Evolutionary conservation across 2,329 filamentous ascomycete genomes (phyloP).

Genomic region (Epichloe aotearoae): DNA sequence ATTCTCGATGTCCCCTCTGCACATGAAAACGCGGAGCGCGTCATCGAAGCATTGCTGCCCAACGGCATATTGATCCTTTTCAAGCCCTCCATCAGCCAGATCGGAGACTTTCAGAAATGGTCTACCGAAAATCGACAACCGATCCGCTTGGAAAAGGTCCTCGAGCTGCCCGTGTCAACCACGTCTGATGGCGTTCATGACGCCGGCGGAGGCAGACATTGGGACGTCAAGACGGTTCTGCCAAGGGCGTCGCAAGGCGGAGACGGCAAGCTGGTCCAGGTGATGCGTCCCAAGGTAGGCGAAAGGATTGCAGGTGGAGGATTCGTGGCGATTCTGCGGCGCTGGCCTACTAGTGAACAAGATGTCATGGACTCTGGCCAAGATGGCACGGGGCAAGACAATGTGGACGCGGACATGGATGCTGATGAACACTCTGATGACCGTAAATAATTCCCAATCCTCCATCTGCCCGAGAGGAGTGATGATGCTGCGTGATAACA

Average conservation of each 20-base stretch:
- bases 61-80: slow-evolving; percentile 58
- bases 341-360: slow-evolving; percentile 15
- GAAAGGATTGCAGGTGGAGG: slow-evolving; percentile 26
- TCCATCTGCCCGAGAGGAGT: neutral
- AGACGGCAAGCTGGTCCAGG: slow-evolving; percentile 17
- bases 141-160: slow-evolving; percentile 39
- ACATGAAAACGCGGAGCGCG: slow-evolving; percentile 30
- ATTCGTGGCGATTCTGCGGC: slow-evolving; percentile 26
- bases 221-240: slow-evolving; percentile 44
- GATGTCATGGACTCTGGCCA: slow-evolving; percentile 1
- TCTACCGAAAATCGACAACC: slow-evolving; percentile 40
- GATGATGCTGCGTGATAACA: neutral
- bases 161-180: slow-evolving; percentile 39
- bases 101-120: slow-evolving; percentile 43
- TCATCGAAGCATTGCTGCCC: slow-evolving; percentile 45
- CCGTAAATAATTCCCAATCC: neutral
- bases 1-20: slow-evolving; percentile 62
- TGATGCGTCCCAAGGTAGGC: slow-evolving; percentile 30
- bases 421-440: neutral
- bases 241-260: slow-evolving; percentile 13
- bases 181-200: slow-evolving; percentile 30
- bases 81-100: slow-evolving; percentile 66
- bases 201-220: slow-evolving; percentile 40
- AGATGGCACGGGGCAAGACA: neutral
- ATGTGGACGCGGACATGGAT: neutral